These are phyloP conservation scores for Mucor velutinosus DNA, from an alignment of 371 early-diverging fungal genomes.

Conservation along the genomic window DNA sequence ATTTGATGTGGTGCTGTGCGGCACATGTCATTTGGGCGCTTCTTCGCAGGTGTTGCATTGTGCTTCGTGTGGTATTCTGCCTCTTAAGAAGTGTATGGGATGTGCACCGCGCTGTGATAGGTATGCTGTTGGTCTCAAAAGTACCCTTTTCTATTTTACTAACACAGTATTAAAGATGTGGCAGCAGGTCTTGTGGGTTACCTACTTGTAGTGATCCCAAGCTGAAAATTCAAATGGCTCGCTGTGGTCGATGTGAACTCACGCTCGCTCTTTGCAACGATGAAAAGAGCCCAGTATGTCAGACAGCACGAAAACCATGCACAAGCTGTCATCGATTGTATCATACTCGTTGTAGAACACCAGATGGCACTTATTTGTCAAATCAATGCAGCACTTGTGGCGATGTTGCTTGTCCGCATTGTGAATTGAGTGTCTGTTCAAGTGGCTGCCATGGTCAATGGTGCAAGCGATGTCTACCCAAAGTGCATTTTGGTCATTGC, in stretches of 20 bases:
- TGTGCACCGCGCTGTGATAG: conserved; percentile 31
- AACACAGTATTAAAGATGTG: conserved; percentile 9
- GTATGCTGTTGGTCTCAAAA: conserved; percentile 1
- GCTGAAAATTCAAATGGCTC: conserved; percentile 3
- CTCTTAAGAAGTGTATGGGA: conserved; percentile 15
- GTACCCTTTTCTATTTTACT: not conserved
- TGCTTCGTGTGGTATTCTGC: conserved; percentile 20
- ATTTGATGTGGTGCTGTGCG: conserved; percentile 21
- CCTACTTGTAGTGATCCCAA: conserved; percentile 10
- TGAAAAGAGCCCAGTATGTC: conserved; percentile 4
- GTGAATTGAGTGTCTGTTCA: conserved; percentile 13
- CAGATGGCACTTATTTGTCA: conserved; percentile 11
- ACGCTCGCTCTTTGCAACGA: conserved; percentile 17
- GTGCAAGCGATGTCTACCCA: conserved; percentile 13
- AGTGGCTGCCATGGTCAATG: conserved; percentile 25
- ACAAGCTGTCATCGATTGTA: conserved; percentile 15
- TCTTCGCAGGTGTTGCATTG: conserved; percentile 16
- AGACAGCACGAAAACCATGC: conserved; percentile 14
- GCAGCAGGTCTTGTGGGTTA: conserved; percentile 17
- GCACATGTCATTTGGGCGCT: conserved; percentile 22
- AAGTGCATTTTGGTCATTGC: conserved; percentile 7
- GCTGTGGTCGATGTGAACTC: conserved; percentile 19
- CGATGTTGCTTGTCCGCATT: conserved; percentile 15
- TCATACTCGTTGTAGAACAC: conserved; percentile 18
- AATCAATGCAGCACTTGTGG: conserved; percentile 26